Evolutionary conservation across 176 grass and related monocot genomes (phyloP).

Genomic region (maize (Zea mays)): DNA sequence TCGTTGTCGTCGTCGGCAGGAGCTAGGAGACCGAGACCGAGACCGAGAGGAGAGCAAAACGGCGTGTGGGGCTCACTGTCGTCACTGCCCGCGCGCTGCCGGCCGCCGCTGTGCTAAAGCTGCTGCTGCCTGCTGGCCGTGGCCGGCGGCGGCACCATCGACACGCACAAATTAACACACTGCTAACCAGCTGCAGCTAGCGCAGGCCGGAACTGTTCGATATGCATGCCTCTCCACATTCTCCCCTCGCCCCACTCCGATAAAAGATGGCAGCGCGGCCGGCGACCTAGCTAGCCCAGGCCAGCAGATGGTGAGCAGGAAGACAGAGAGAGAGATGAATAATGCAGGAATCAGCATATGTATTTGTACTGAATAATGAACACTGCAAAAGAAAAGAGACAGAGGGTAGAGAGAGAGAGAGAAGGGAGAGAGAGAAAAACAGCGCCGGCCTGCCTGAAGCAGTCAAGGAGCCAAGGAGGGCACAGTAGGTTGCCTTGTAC

Average conservation of each 20-base stretch:
- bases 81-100: no score
- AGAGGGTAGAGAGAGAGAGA: not conserved
- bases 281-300: not conserved
- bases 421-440: no score
- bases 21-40: no score
- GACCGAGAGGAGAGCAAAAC: no score
- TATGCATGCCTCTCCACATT: conserved; percentile 73
- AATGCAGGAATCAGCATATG: conserved; percentile 25
- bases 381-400: conserved; percentile 12
- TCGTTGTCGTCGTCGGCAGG: no score
- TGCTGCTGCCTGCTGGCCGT: no score
- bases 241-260: conserved; percentile 67
- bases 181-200: no score
- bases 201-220: conserved; percentile 26
- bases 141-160: no score
- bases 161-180: no score
- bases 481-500: conserved; percentile 53
- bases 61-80: no score
- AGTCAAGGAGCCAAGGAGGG: conserved; percentile 30
- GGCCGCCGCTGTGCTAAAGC: no score
- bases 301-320: no score
- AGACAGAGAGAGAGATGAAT: conserved; percentile 48
- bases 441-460: not conserved
- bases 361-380: not conserved
- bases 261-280: conserved; percentile 59